Evolutionary conservation across 2,329 filamentous ascomycete genomes (phyloP), one percentile per base, ranked within the genome.

Genomic region (Rutstroemia sydowiana): DNA sequence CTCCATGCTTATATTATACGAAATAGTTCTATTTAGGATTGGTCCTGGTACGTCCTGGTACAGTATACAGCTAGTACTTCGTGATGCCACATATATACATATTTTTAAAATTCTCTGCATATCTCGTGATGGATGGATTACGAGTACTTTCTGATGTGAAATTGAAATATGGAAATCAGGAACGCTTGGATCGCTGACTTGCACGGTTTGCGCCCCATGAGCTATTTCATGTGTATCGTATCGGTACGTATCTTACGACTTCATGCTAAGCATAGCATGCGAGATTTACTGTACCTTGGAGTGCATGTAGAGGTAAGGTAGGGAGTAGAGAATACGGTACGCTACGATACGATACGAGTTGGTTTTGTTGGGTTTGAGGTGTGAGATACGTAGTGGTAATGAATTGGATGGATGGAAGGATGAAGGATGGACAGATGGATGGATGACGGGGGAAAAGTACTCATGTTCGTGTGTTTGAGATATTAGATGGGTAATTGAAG

Each of bases 101-200:
- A n/a, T 54, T 45, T 50, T 45, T 8, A 7, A 16, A 3, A 16
- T 53, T 56, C 40, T 37, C 40, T 53, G 41, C 46, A 16, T 46
- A 55, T 23, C 56, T 58, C 57, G 56, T 59, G 57, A 59, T 56
- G 37, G 16, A 18, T 40, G 4, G 18, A 37, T 14, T 37, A 37
- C 14, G 13, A n/a, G 14, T 18, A n/a, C n/a, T n/a, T n/a, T 18
- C 18, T 20, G n/a, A 5, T 41, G 13, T n/a, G 16, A 39, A 39
- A n/a, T n/a, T 7, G 36, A 16, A 8, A 14, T 14, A 7, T 13
- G 34, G 26, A 20, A 21, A 10, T 10, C 21, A 37, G 8, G 34
- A 48, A 30, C 23, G 45, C 20, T 36, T 34, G 47, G 39, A 50
- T 50, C 47, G 39, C 28, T 30, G 39, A 36, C 28, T 43, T 31